phyloP scores from a whole-genome alignment of 192 early-diverging fungal genomes.

The Rhizoclosmatium globosum region DNA sequence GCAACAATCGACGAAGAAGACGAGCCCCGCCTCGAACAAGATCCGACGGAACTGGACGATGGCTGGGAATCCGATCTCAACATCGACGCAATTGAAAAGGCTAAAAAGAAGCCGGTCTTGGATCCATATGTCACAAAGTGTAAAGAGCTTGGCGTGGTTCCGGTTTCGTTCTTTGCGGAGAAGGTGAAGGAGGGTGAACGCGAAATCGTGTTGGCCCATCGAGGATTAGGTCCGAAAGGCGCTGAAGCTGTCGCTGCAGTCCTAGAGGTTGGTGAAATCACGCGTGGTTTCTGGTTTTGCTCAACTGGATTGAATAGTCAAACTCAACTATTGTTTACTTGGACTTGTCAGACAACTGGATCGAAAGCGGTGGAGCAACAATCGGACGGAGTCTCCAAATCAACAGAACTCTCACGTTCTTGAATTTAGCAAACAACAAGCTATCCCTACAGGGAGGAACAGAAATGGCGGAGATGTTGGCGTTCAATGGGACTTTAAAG shows the following conservation, averaged over 20 bases:
- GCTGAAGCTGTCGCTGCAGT: constrained; percentile 59
- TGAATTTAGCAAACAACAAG: constrained; percentile 56
- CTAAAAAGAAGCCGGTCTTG: constrained; percentile 39
- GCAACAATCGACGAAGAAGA: constrained; percentile 7
- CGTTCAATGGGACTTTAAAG: constrained; percentile 54
- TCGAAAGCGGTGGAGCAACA: constrained; percentile 54
- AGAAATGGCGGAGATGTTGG: constrained; percentile 58
- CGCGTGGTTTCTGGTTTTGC: background rate
- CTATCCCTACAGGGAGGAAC: constrained; percentile 43
- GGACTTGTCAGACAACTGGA: constrained; percentile 56
- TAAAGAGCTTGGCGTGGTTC: constrained; percentile 54
- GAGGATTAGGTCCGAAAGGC: constrained; percentile 57
- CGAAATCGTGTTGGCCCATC: constrained; percentile 55
- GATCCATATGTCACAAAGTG: constrained; percentile 56
- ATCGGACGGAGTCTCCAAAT: constrained; percentile 50
- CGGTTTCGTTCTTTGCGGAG: constrained; percentile 48
- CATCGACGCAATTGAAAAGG: constrained; percentile 29
- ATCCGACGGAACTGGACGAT: constrained; percentile 10
- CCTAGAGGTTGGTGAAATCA: constrained; percentile 45
- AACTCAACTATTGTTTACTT: constrained; percentile 48
- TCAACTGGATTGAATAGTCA: constrained; percentile 22
- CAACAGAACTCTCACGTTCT: constrained; percentile 44
- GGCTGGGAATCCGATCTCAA: constrained; percentile 30
- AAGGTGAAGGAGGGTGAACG: constrained; percentile 6
- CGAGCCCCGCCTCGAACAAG: background rate